Evolutionary conservation across 805 yeast species (phyloP).

Genomic region (Brettanomyces naardenensis): DNA sequence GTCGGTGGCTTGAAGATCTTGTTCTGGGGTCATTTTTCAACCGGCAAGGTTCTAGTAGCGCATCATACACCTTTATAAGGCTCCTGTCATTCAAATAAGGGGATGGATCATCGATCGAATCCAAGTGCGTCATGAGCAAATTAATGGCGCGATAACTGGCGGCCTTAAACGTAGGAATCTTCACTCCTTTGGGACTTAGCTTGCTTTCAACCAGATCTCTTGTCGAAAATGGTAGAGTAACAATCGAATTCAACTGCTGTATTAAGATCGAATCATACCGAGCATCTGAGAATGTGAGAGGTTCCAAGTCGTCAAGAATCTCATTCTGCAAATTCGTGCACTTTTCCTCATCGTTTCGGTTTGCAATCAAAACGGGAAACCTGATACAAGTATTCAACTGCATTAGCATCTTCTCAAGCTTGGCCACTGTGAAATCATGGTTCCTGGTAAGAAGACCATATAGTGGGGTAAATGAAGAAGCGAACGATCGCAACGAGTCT

Average conservation of each 20-base stretch:
- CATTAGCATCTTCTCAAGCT: slow-evolving; percentile 44
- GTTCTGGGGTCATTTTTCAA: slow-evolving; percentile 31
- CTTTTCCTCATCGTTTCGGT: slow-evolving; percentile 42
- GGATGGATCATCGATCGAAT: slow-evolving; percentile 21
- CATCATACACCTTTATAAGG: slow-evolving; percentile 36
- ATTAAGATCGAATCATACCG: slow-evolving; percentile 38
- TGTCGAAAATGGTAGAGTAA: slow-evolving; percentile 54
- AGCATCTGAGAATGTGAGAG: slow-evolving; percentile 18
- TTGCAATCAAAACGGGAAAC: slow-evolving; percentile 64
- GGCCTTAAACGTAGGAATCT: slow-evolving; percentile 59
- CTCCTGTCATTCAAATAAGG: slow-evolving; percentile 37
- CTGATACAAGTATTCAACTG: slow-evolving; percentile 58
- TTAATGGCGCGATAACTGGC: slow-evolving; percentile 42
- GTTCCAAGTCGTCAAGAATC: slow-evolving; percentile 42
- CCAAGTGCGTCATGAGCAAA: slow-evolving; percentile 32
- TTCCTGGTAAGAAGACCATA: slow-evolving; percentile 15
- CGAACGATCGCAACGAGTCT: slow-evolving; percentile 49
- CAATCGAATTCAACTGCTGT: slow-evolving; percentile 45
- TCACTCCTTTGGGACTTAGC: slow-evolving; percentile 29
- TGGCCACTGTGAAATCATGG: slow-evolving; percentile 20
- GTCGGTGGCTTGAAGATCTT: slow-evolving; percentile 8
- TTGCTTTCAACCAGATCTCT: slow-evolving; percentile 50
- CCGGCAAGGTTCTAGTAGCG: slow-evolving; percentile 45
- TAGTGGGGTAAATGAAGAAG: slow-evolving; percentile 41
- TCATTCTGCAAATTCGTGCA: slow-evolving; percentile 59